These are phyloP conservation scores for Castanospermum australe DNA, from an alignment of 306 rosid species.

Conservation along the genomic window DNA sequence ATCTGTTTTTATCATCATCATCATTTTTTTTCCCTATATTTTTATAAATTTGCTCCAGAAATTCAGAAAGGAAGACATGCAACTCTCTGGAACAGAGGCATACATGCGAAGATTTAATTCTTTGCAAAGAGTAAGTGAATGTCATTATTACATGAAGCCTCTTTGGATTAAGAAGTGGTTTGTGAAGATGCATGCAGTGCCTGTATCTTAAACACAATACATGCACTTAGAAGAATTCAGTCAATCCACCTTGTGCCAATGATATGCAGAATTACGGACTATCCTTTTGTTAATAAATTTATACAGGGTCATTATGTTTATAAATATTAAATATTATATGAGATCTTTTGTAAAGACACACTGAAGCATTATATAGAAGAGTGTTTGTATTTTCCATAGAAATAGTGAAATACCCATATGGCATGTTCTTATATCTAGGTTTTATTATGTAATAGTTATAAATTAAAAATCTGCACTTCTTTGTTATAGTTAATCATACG, in stretches of 20 bases:
- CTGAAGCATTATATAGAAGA: too few relatives aligned
- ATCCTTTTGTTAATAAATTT: not conserved
- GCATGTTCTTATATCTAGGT: not conserved
- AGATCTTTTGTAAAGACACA: not conserved
- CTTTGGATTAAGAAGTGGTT: not conserved
- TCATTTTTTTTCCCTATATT: not conserved
- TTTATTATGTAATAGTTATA: not conserved
- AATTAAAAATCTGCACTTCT: not conserved
- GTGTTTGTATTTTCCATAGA: too few relatives aligned
- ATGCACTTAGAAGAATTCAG: not conserved
- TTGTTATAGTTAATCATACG: not conserved
- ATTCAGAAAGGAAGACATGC: slow-evolving; percentile 85
- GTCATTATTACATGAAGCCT: not conserved
- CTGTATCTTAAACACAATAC: not conserved
- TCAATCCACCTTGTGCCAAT: not conserved
- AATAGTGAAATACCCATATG: not conserved
- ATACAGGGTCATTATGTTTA: not conserved
- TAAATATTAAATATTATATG: not conserved
- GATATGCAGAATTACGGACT: not conserved
- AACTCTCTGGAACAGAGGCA: slow-evolving; percentile 92
- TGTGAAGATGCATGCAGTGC: not conserved
- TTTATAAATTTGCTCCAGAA: slow-evolving; percentile 48
- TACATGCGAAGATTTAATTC: slow-evolving; percentile 85
- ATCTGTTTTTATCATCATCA: not conserved
- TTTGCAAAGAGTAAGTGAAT: slow-evolving; percentile 79